Conservation (phyloP, 139 green algal genomes). For the Tetraselmis striata region DNA sequence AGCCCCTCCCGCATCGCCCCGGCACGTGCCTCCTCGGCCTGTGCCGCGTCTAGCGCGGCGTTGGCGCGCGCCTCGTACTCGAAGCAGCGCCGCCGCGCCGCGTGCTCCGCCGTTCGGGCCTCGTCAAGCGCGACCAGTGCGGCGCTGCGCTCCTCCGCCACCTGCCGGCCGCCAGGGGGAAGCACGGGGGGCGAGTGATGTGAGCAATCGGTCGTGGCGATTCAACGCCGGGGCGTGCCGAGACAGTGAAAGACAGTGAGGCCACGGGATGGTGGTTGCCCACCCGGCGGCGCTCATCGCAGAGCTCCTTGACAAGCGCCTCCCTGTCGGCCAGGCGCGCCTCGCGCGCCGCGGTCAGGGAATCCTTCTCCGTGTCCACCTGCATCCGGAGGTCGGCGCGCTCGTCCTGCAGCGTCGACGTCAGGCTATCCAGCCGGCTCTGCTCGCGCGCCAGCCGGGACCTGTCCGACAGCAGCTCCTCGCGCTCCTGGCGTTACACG, state of each 20-base stretch:
- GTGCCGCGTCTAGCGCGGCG: not conserved
- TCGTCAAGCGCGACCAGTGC: not conserved
- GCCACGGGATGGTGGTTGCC: too few species aligned
- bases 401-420: not conserved
- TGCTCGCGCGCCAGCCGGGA: not conserved
- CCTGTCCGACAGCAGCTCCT: not conserved
- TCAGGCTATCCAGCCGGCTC: not conserved
- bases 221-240: too few species aligned
- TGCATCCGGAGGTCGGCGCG: not conserved
- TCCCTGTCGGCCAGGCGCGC: not conserved
- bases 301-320: not conserved
- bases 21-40: not conserved
- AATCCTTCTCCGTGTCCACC: not conserved
- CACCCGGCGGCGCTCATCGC: not conserved
- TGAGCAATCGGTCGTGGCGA: too few species aligned
- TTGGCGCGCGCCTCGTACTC: not conserved
- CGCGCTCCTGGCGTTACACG: not conserved
- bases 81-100: not conserved
- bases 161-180: too few species aligned
- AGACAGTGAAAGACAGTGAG: too few species aligned
- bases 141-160: not conserved
- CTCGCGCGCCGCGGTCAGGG: not conserved
- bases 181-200: too few species aligned
- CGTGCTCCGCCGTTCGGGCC: not conserved
- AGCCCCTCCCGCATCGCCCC: not conserved